Evolutionary conservation across 177 flowering plant genomes (phyloP), one percentile per base, ranked within the genome.

Genomic region (Vitis hybrid): DNA sequence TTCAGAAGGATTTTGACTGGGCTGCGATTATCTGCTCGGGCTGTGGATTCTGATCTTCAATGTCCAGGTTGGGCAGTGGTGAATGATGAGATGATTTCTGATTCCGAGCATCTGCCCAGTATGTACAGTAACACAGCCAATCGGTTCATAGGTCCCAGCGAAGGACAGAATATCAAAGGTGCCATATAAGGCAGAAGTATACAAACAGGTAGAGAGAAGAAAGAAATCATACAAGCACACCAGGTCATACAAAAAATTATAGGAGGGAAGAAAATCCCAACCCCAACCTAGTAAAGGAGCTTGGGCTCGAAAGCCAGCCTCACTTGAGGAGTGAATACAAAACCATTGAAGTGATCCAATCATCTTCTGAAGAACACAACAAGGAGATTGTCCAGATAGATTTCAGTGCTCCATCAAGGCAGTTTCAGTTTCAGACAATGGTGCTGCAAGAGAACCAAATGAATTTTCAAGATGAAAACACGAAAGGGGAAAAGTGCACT

Each of bases 391-490:
- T 33, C 29, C 58, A 19, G 31, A 69, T 26, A 9, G 29, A 15
- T 49, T 60, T 86, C 85, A 91, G 33, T 78, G 85, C 60, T 95
- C 94, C 96, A 95, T 93, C 72, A 95, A 75, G 66, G 97, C 99
- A n/a, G 93, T 75, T 76, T 95, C 99, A 48, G 87, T 90, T 77
- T 95, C 99, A 12, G 99, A 91, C 13, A 93, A 77, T 50, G 99
- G 99, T 10, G 97, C 99, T 95, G 99, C 82, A 83, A 75, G 49
- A 58, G 16, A 80, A 78, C 31, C 18, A 39, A 77, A 64, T 12
- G 65, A 60, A 11, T 10, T 59, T 55, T 14, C 66, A 22, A 14
- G 29, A 56, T 31, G 48, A 48, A 48, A 60, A 14, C 19, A 16
- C 45, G 8, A 53, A 12, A 11, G 2, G 65, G 12, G 29, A 15